phyloP scores from a whole-genome alignment of 257 asterid genomes.

The Salvia splendens region DNA sequence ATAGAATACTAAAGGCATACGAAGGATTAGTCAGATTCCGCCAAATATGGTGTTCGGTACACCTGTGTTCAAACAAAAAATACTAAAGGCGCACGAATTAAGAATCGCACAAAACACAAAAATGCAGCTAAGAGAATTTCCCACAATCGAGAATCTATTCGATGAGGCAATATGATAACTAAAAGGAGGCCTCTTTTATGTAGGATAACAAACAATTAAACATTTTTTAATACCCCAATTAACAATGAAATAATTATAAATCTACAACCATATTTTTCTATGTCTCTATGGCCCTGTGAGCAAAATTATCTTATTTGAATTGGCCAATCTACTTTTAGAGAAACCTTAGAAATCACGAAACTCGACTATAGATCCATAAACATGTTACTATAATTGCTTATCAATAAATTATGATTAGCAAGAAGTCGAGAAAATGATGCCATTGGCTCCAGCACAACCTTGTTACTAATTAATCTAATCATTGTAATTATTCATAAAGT shows the following conservation, averaged over 20 bases:
- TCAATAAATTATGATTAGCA: slow-evolving; percentile 27
- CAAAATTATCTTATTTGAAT: neutral
- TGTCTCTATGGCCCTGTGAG: slow-evolving; percentile 18
- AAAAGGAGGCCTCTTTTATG: slow-evolving; percentile 1
- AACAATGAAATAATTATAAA: slow-evolving; percentile 13
- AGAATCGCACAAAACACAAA: too few species aligned
- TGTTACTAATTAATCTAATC: slow-evolving; percentile 1
- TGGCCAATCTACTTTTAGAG: slow-evolving; percentile 8
- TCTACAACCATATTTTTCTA: neutral
- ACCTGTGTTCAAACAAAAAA: too few species aligned
- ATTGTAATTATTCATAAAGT: slow-evolving; percentile 29
- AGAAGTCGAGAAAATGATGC: slow-evolving; percentile 11
- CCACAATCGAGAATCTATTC: slow-evolving; percentile 24
- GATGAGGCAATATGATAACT: slow-evolving; percentile 22
- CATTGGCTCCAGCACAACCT: slow-evolving; percentile 8
- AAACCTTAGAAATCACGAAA: slow-evolving; percentile 35
- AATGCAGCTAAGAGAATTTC: too few species aligned
- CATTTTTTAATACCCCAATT: slow-evolving; percentile 17
- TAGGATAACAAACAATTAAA: neutral
- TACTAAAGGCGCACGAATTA: too few species aligned
- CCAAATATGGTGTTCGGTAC: too few species aligned
- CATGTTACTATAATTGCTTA: slow-evolving; percentile 28
- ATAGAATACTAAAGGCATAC: too few species aligned
- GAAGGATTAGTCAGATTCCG: too few species aligned
- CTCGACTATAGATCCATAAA: slow-evolving; percentile 20